Evolutionary conservation across 179 eudicot genomes (phyloP), one percentile per base, ranked within the genome.

Genomic region (Spinacia oleracea): DNA sequence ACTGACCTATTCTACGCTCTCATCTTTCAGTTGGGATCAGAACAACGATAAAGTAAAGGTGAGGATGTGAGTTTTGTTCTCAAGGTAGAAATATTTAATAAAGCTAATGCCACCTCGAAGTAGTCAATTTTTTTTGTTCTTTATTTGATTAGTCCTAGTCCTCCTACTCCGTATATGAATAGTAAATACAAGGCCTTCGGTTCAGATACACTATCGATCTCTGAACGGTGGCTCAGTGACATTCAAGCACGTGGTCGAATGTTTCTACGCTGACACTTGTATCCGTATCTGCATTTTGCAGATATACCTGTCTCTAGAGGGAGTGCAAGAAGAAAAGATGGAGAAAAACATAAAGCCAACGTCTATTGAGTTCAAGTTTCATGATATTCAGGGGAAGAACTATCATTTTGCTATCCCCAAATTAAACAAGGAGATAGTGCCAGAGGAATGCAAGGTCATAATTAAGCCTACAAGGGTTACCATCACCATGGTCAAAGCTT

Each of bases 21-120:
- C 83, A 59, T 85, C 99, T 77, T 96, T 93, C 83, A 93, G 99
- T 90, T 96, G 98, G 98, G 99, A 96, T 84, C 99, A 96, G 82
- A 98, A 93, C 75, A 81, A 27, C 81, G 98, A 90, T 68, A 91
- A 93, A 87, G 83, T 96, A 67, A 96, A 96, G 99, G 99, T 96
- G 42, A 70, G 75, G 1, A 14, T 42, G 8, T 38, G 15, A 16
- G 5, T 21, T 50, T 72, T 51, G 42, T 18, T 65, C 48, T 38
- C 25, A 9, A 16, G 27, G 29, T 42, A 6, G 9, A 29, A 27
- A 2, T 5, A 43, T n/a, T 32, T 45, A n/a, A 15, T 59, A n/a
- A 42, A 55, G 5, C 60, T 53, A 67, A 23, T 6, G 46, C 27
- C 21, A 32, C 25, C 11, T 10, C 38, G 31, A 43, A 31, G 34